Conservation (phyloP, 768 basidiomycete species). For the Tulasnella sp. region DNA sequence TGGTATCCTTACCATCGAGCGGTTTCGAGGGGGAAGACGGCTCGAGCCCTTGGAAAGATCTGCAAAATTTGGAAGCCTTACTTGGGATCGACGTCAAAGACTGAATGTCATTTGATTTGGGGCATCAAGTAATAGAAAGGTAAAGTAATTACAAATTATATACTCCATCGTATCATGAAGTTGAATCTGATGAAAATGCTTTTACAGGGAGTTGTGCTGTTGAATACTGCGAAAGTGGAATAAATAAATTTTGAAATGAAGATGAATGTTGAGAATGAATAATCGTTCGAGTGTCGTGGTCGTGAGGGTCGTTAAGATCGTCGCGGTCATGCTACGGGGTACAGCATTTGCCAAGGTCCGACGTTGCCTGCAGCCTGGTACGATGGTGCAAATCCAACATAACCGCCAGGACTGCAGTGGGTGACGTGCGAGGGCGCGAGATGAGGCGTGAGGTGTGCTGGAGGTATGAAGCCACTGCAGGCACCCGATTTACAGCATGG, state of each 20-base stretch:
- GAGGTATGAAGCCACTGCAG: not conserved
- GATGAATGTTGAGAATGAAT: constrained; percentile 1
- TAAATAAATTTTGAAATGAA: not conserved
- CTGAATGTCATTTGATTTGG: not conserved
- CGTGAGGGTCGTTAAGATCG: not conserved
- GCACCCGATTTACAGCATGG: not conserved
- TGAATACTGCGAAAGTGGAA: not conserved
- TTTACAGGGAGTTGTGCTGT: not conserved
- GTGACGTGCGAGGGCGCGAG: not conserved
- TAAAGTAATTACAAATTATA: not conserved
- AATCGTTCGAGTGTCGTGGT: not conserved
- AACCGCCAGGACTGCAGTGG: not conserved
- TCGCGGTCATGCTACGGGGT: not conserved
- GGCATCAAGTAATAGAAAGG: not conserved
- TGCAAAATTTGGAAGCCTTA: not conserved
- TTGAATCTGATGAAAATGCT: not conserved
- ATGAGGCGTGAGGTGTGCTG: not conserved
- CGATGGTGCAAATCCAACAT: not conserved
- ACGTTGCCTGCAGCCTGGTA: not conserved
- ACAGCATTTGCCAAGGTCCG: constrained; percentile 8
- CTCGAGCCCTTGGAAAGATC: constrained; percentile 2
- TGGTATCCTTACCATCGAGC: not conserved
- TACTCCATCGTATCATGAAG: not conserved
- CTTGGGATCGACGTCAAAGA: not conserved
- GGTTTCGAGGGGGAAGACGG: not conserved